A percentile compares a stretch with the other conserved stretches of the same genome.
Evolutionary conservation across 345 rosid species (phyloP).

Genomic region (Citrus medica): DNA sequence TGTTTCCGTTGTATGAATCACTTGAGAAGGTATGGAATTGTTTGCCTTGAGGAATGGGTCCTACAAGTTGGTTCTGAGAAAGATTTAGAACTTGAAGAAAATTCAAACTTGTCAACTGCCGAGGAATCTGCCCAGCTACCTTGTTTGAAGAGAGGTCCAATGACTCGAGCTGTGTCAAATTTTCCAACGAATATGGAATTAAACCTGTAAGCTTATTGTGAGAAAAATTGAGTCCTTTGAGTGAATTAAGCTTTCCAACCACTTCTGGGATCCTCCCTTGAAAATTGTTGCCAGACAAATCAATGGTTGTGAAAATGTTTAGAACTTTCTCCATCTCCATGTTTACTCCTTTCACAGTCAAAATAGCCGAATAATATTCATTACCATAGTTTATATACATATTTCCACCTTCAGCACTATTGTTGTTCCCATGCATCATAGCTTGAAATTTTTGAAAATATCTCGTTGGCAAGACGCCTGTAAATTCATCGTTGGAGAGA

Average conservation of each 20-base stretch:
- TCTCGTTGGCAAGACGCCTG: slow-evolving; percentile 15
- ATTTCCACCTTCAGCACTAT: background rate
- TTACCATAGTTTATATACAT: background rate
- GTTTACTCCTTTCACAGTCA: background rate
- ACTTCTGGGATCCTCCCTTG: background rate
- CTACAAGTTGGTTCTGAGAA: background rate
- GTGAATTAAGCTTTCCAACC: background rate
- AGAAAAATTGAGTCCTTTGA: slow-evolving; percentile 5
- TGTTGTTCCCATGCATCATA: background rate
- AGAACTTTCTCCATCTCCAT: background rate
- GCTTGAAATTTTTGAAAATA: slow-evolving; percentile 1
- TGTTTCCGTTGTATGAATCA: slow-evolving; percentile 1
- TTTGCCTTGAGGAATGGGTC: slow-evolving; percentile 1
- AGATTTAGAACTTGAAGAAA: background rate
- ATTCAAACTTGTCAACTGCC: background rate
- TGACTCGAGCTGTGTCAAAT: slow-evolving; percentile 2
- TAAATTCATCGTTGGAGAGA: slow-evolving; percentile 25
- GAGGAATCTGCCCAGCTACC: slow-evolving; percentile 12
- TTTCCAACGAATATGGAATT: background rate
- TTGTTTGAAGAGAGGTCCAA: slow-evolving; percentile 21
- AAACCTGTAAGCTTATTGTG: slow-evolving; percentile 4
- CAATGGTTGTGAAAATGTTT: background rate
- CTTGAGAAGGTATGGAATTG: background rate
- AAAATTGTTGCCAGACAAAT: slow-evolving; percentile 5
- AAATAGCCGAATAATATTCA: background rate